Base-by-base conservation (phyloP, 2,329 filamentous ascomycete genomes). In the Emmonsia crescens region DNA sequence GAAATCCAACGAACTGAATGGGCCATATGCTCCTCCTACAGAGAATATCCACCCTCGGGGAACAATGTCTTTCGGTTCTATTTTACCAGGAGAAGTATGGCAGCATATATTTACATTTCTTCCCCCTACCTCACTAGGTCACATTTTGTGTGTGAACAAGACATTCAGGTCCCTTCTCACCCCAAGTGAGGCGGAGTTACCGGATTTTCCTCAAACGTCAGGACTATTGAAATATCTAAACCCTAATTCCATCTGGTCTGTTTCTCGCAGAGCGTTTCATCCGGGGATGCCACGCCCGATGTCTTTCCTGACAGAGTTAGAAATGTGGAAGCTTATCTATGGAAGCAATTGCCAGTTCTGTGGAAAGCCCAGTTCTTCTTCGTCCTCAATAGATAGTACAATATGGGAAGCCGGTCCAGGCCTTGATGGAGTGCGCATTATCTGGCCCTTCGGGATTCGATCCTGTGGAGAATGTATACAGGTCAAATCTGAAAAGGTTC, bases 301-400 rank as follows among this genome's bases (percentile, higher is more conserved):
- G 57, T 76, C 78, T 59, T 81, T 80, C 62, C 83, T 82, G 70
- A 83, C 83, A 49, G 89, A 94, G 73, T 77, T 89, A 65, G 83
- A 87, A 49, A 92, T 92, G 88, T 91, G 89, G 83, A 83, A 82
- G 68, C 77, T 94, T 58, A 79, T 85, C 42, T 85, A 84, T 72
- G 82, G 83, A 56, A 77, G 70, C 36, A 74, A 71, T 60, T 95
- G 90, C 72, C 85, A 92, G 69, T 84, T 86, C 66, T 94, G 90
- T 74, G 77, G 75, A 60, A 83, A 78, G 69, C 64, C 60, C 62
- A 64, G 63, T 56, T 64, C 64, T 64, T 56, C 61, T 62, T 38
- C 49, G 65, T 60, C 63, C 69, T 62, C 63, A 56, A 8, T 70
- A 63, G 67, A 73, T 64, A 70, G 77, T 75, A 69, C 76, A 38